Conservation (phyloP, 1,284 basidiomycete genomes). For the Mycosarcoma mackinlayi region DNA sequence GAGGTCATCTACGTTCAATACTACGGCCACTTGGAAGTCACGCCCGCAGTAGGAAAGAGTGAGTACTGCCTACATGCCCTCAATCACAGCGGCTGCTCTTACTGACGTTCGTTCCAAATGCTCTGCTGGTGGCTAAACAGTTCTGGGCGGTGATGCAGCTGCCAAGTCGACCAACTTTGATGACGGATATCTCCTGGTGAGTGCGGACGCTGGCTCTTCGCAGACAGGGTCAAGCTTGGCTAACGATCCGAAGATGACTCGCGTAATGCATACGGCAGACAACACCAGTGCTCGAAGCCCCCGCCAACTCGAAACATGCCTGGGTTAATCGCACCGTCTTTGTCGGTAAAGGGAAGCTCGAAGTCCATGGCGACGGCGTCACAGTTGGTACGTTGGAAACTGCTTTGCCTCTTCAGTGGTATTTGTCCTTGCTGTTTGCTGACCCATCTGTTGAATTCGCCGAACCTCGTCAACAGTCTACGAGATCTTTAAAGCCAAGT, state of each 20-base stretch:
- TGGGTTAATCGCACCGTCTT: conserved; percentile 49
- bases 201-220: neutral
- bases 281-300: conserved; percentile 34
- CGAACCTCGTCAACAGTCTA: too few relatives aligned
- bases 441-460: too few relatives aligned
- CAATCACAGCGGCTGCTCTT: neutral
- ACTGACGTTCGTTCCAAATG: neutral
- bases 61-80: too few relatives aligned
- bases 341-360: conserved; percentile 39
- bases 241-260: neutral
- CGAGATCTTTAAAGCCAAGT: conserved; percentile 41
- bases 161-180: conserved; percentile 43
- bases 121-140: neutral
- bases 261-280: conserved; percentile 2
- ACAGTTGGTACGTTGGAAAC: conserved; percentile 35
- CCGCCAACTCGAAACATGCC: conserved; percentile 32
- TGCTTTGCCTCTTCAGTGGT: too few relatives aligned
- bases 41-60: conserved; percentile 30
- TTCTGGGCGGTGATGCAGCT: conserved; percentile 22
- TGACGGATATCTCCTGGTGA: conserved; percentile 36
- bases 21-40: conserved; percentile 37
- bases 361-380: conserved; percentile 15
- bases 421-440: neutral
- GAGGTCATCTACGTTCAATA: conserved; percentile 45
- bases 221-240: too few relatives aligned